Conservation (phyloP, 495 filamentous ascomycete genomes). For the Aspergillus sclerotioniger region DNA sequence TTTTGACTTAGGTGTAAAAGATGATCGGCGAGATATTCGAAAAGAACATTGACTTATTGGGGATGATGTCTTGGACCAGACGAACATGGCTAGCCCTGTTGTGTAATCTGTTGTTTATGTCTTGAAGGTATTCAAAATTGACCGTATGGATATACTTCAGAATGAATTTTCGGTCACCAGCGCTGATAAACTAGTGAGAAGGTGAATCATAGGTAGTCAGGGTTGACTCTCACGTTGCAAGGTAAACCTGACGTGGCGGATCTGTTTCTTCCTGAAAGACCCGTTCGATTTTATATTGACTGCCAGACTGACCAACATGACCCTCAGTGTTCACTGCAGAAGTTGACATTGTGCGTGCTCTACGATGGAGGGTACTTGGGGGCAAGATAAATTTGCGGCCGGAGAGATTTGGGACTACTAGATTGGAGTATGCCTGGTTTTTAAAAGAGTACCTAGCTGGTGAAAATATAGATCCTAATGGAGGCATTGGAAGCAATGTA, state of each 20-base stretch:
- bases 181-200: constrained; percentile 17
- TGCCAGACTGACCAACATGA: constrained; percentile 21
- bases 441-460: too few relatives aligned
- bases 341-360: too few relatives aligned
- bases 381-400: too few relatives aligned
- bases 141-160: constrained; percentile 40
- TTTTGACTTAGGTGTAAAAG: constrained; percentile 43
- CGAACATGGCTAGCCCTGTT: constrained; percentile 35
- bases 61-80: constrained; percentile 40
- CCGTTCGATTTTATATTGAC: constrained; percentile 33
- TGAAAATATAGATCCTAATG: too few relatives aligned
- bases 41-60: constrained; percentile 48
- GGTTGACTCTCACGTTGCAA: constrained; percentile 19
- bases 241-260: constrained; percentile 25
- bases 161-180: constrained; percentile 38
- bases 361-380: too few relatives aligned
- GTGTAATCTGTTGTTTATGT: constrained; percentile 36
- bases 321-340: too few relatives aligned
- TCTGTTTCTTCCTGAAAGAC: constrained; percentile 26
- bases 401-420: too few relatives aligned
- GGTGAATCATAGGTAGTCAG: constrained; percentile 9
- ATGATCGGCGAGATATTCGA: constrained; percentile 44
- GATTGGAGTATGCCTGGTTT: too few relatives aligned
- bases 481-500: too few relatives aligned
- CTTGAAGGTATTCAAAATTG: constrained; percentile 39